Evolutionary conservation across 441 rosid species (phyloP), one percentile per base, ranked within the genome.

Genomic region (Gossypium laxum): DNA sequence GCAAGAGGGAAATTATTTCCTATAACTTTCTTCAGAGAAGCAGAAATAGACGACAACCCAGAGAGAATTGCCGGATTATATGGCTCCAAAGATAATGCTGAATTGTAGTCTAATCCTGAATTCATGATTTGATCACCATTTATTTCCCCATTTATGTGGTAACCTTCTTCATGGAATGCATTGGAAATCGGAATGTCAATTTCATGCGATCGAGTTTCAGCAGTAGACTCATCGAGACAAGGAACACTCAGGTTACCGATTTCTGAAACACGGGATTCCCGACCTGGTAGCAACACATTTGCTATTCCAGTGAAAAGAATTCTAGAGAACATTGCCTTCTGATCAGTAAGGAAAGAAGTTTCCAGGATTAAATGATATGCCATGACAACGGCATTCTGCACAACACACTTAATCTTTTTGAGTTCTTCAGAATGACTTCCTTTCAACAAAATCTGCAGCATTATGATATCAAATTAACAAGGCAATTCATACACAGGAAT

Each of bases 291-390:
- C 70, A 76, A 71, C 51, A 58, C 51, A 41, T 71, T 73, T 38
- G 77, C 74, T 18, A 48, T 74, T 75, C 82, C 85, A 72, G 86
- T 63, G 54, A 77, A 75, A 55, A 82, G 78, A 77, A 88, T 67
- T 56, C 97, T 84, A 48, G 93, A 88, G 56, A 91, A 87, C 98
- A 92, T 94, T 73, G 90, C 83, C 67, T 84, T 82, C 84, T 84
- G 85, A 77, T 94, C 97, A 78, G 87, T 85, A n/a, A 94, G 87
- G 80, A 90, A 94, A 64, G 94, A 87, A 68, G 96, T 90, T 88
- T 94, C 99, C 11, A 94, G 91, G 74, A 88, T 87, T 72, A 94
- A 82, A 85, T 85, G 91, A 82, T 92, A 84, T 52, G 99, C 99
- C 81, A 88, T 72, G 17, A 76, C 75, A 74, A 88, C 89, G 5